phyloP scores from a whole-genome alignment of 2,329 filamentous ascomycete genomes.

The Fusarium burgessii region DNA sequence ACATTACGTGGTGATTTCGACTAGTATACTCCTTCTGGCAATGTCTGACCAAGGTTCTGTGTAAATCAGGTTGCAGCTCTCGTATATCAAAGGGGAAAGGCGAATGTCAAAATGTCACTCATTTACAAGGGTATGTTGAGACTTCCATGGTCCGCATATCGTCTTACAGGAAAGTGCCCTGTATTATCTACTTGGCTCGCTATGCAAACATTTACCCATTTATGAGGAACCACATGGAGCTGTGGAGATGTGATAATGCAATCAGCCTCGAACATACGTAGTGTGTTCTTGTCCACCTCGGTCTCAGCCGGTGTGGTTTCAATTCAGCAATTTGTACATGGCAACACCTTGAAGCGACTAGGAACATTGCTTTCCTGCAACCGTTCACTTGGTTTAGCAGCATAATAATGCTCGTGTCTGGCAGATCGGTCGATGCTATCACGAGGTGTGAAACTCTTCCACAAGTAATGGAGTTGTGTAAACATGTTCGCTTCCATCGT shows the following conservation, averaged over 20 bases:
- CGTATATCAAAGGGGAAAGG: constrained; percentile 17
- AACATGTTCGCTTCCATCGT: constrained; percentile 1
- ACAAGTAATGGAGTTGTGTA: not conserved
- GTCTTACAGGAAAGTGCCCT: not conserved
- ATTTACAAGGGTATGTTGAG: constrained; percentile 2
- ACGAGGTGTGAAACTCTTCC: constrained; percentile 13
- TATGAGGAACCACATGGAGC: constrained; percentile 2
- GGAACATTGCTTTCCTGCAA: constrained; percentile 21
- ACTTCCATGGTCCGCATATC: not conserved
- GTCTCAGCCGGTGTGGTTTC: constrained; percentile 22
- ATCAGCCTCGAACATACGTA: constrained; percentile 26
- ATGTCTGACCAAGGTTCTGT: constrained; percentile 17
- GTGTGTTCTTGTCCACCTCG: constrained; percentile 15
- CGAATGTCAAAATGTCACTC: constrained; percentile 5
- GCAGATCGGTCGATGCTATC: constrained; percentile 30
- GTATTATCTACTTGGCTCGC: constrained; percentile 29
- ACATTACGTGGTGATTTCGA: constrained; percentile 2
- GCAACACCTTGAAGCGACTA: constrained; percentile 13
- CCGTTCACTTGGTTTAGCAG: constrained; percentile 2
- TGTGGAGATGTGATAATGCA: constrained; percentile 28
- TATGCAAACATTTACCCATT: not conserved
- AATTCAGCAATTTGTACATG: constrained; percentile 34
- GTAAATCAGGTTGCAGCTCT: constrained; percentile 17
- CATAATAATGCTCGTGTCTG: not conserved
- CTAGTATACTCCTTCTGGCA: constrained; percentile 4